A percentile compares a stretch with the other conserved stretches of the same genome.
phyloP scores from a whole-genome alignment of 108 stramenopile species.

The Phaeodactylum tricornutum region DNA sequence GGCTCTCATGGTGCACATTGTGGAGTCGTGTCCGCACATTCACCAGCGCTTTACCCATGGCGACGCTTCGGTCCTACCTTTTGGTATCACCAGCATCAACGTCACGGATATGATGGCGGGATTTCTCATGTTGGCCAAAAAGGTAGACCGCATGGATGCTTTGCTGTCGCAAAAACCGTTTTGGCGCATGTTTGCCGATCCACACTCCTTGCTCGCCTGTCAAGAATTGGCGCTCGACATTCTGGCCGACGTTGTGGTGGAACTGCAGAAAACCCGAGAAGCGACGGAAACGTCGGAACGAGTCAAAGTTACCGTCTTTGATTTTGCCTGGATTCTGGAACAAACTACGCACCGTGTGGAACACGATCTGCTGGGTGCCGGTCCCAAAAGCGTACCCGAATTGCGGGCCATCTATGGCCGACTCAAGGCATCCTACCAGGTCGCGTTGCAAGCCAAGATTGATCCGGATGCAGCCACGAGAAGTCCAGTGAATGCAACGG shows the following conservation, averaged over 20 bases:
- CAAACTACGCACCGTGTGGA: constrained; percentile 65
- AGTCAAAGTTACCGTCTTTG: constrained; percentile 74
- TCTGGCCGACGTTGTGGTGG: constrained; percentile 71
- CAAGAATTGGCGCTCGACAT: constrained; percentile 71
- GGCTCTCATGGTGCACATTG: constrained; percentile 76
- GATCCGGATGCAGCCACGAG: constrained; percentile 10
- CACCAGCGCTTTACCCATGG: constrained; percentile 25
- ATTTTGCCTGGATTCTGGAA: constrained; percentile 75
- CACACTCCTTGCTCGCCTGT: constrained; percentile 65
- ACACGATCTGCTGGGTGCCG: constrained; percentile 70
- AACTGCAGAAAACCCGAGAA: constrained; percentile 26
- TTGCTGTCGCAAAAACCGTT: constrained; percentile 74
- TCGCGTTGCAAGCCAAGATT: constrained; percentile 26
- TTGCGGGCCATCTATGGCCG: constrained; percentile 45
- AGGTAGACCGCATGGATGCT: constrained; percentile 81
- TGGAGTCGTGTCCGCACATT: constrained; percentile 33
- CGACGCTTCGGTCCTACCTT: constrained; percentile 68
- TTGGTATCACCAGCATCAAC: constrained; percentile 84
- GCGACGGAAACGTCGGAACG: constrained; percentile 11
- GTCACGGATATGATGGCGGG: constrained; percentile 83
- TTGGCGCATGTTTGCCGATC: constrained; percentile 87
- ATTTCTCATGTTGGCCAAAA: constrained; percentile 69
- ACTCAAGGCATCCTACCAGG: constrained; percentile 49
- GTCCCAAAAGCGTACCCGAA: constrained; percentile 71
- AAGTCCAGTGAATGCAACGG: not conserved